These are phyloP conservation scores for Chenopodium berlandieri DNA, from an alignment of 148 eudicot genomes.

Conservation along the genomic window DNA sequence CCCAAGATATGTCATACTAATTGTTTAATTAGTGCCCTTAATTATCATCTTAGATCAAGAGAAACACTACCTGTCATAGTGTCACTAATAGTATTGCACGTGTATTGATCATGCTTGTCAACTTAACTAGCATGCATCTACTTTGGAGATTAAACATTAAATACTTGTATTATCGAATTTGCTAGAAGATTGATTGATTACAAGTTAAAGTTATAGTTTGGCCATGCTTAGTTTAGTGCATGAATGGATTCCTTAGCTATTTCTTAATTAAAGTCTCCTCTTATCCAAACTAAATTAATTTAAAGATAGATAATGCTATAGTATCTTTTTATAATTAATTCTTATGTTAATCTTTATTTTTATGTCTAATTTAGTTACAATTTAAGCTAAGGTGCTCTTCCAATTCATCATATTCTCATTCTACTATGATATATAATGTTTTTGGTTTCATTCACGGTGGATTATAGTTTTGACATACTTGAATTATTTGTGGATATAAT, in stretches of 20 bases:
- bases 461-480: too few relatives aligned
- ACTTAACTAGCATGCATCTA: background rate
- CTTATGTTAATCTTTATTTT: too few relatives aligned
- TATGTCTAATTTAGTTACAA: too few relatives aligned
- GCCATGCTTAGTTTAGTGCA: slow-evolving; percentile 3
- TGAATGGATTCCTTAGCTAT: too few relatives aligned
- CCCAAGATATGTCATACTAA: background rate
- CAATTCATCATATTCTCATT: too few relatives aligned
- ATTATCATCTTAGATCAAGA: background rate
- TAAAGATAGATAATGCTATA: background rate
- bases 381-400: too few relatives aligned
- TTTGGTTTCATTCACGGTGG: too few relatives aligned
- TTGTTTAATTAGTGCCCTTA: background rate
- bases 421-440: too few relatives aligned
- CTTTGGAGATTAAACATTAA: background rate
- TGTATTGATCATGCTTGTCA: background rate
- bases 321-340: too few relatives aligned
- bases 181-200: background rate
- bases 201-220: background rate
- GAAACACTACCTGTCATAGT: background rate
- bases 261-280: background rate
- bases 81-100: background rate
- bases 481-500: too few relatives aligned
- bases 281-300: background rate
- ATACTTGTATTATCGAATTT: too few relatives aligned